Conservation (phyloP, 345 rosid genomes). For the Gossypium thurberi region DNA sequence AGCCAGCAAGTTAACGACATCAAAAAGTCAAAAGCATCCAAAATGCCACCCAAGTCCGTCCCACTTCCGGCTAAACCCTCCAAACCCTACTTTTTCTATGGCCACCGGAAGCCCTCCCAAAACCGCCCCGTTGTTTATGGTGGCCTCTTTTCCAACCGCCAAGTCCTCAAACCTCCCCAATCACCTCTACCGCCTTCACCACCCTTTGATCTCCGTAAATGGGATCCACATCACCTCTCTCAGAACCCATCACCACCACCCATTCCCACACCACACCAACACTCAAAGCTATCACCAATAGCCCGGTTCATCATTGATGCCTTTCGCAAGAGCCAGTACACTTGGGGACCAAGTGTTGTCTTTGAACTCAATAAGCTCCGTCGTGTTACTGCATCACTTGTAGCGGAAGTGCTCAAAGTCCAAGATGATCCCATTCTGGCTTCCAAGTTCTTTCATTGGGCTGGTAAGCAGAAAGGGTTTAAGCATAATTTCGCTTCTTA, state of each 20-base stretch:
- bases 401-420: slow-evolving; percentile 69
- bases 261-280: slow-evolving; percentile 22
- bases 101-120: slow-evolving; percentile 80
- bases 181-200: slow-evolving; percentile 11
- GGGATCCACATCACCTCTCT: slow-evolving; percentile 54
- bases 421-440: slow-evolving; percentile 50
- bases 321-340: slow-evolving; percentile 47
- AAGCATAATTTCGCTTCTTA: slow-evolving; percentile 67
- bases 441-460: slow-evolving; percentile 91
- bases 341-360: slow-evolving; percentile 63
- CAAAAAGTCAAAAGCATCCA: neutral
- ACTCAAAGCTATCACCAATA: slow-evolving; percentile 64
- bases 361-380: slow-evolving; percentile 79
- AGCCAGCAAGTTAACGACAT: neutral
- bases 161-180: slow-evolving; percentile 22
- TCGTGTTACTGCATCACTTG: slow-evolving; percentile 69
- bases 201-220: slow-evolving; percentile 55
- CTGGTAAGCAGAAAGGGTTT: slow-evolving; percentile 86
- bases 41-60: slow-evolving; percentile 29
- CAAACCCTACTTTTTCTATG: slow-evolving; percentile 71
- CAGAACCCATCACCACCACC: slow-evolving; percentile 21
- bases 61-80: slow-evolving; percentile 10
- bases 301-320: slow-evolving; percentile 79
- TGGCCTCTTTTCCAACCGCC: slow-evolving; percentile 77
- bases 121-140: slow-evolving; percentile 74